Base-by-base conservation (phyloP, 352 stramenopile species). In the Peronospora farinosa region DNA sequence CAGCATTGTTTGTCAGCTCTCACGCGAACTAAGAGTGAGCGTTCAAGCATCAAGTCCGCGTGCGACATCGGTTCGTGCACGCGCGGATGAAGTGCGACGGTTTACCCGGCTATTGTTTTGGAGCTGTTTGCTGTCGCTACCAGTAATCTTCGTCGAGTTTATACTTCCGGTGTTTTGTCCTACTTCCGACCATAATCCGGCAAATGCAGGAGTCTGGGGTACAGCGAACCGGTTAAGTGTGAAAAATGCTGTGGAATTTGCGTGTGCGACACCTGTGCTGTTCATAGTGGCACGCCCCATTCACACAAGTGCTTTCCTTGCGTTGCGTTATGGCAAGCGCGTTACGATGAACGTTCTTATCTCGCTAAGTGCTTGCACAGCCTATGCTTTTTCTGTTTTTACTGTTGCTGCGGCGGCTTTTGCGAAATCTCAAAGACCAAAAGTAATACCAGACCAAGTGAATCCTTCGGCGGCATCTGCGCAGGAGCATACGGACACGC, bases 341-440 rank as follows among this genome's bases (percentile, higher is more conserved):
- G 75, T 87, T 49, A 87, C 71, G 0, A 91, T 91, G 78, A 74
- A 88, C 40, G 78, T 88, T 40, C 68, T 91, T 38, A 76, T 88
- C 17, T 88, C 80, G 28, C 63, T 91, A 25, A 87, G 78, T 28
- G 69, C 78, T n/a, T 70, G 73, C 40, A 69, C 67, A 1, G 73
- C 80, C 23, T 91, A 88, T 60, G 50, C 64, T 0, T 91, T 87
- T 49, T 88, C 75, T 1, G 48, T 72, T 28, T 60, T 74, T 23
- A 67, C 66, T 17, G 52, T 74, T 46, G 53, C 50, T 31, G 58
- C 33, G 21, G 51, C 57, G 17, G 47, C 54, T 3, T 12, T 65
- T 5, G 35, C 25, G 5, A 48, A 42, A 3, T 40, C 40, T 35
- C 46, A 47, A 28, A 12, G 28, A 30, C 9, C 28, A 27, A 27